Evolutionary conservation across 768 basidiomycete genomes (phyloP).

Genomic region (Suillus sp.): DNA sequence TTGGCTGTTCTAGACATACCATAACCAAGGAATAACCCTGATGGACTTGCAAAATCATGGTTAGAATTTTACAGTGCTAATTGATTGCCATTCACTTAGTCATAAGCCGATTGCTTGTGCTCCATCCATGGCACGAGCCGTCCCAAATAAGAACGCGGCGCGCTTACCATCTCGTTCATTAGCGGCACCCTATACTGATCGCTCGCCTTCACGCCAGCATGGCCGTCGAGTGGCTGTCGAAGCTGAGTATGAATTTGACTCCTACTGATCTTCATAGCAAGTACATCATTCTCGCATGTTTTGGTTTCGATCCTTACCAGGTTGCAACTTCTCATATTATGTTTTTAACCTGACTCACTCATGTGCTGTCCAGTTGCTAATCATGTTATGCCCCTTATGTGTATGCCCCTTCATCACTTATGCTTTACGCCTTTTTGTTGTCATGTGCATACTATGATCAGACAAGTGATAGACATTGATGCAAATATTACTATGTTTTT

Average conservation of each 20-base stretch:
- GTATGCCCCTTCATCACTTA: neutral
- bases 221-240: neutral
- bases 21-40: too few species aligned
- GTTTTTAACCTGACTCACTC: too few species aligned
- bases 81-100: neutral
- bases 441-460: too few species aligned
- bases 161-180: neutral
- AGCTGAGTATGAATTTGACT: neutral
- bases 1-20: too few species aligned
- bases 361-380: neutral
- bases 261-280: neutral
- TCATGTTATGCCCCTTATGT: neutral
- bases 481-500: too few species aligned
- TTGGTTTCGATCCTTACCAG: too few species aligned
- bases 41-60: too few species aligned
- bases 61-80: too few species aligned
- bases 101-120: neutral
- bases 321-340: too few species aligned
- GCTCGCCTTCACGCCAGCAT: neutral
- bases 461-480: too few species aligned
- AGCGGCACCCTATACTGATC: neutral
- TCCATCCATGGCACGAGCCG: neutral
- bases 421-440: neutral
- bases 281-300: too few species aligned
- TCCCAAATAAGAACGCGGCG: neutral